Evolutionary conservation across 2,329 filamentous ascomycete species (phyloP), one percentile per base, ranked within the genome.

Genomic region (Xylariaceae sp.): DNA sequence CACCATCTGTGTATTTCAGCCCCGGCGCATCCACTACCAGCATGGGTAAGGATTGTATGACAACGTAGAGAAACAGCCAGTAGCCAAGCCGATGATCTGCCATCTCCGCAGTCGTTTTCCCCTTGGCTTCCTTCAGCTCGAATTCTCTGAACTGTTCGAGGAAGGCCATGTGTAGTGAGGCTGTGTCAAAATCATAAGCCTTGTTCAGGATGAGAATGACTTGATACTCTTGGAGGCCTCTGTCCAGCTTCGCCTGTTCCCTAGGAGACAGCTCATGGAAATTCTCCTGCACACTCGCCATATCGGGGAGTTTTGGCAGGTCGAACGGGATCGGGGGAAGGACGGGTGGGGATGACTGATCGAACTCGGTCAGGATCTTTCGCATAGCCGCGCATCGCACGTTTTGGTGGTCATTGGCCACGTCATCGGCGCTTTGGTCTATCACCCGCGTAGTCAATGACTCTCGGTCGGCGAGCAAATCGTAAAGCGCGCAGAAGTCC

Each of bases 301-400:
- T 73, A 1, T 73, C 75, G 1, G 90, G 90, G 16, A 94, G 64
- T 48, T 81, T 75, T 3, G 92, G 90, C 4, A 87, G 70, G 57
- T 97, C 90, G 55, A 90, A 97, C 0, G 92, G 90, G 39, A 97
- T 80, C 0, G 90, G 88, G 1, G 92, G 92, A 43, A 90, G 77
- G 1, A 97, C 88, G 0, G 92, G 92, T 1, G 90, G 88, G 11
- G 83, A 86, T 7, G 85, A 90, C 43, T 84, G 79, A 59, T 98
- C 92, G 55, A 88, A 96, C 63, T 97, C 90, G 50, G 77, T 81
- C 47, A 96, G 71, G 9, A 96, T 76, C 46, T 81, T 82, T 38
- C 90, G 80, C 31, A 97, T 68, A 2, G 85, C 87, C 27, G 81
- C 74, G 17, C 78, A 70, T 9, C 77, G 72, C 16, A 83, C 74